phyloP scores from a whole-genome alignment of 164 flowering plant species.

The Vitis cinerea region DNA sequence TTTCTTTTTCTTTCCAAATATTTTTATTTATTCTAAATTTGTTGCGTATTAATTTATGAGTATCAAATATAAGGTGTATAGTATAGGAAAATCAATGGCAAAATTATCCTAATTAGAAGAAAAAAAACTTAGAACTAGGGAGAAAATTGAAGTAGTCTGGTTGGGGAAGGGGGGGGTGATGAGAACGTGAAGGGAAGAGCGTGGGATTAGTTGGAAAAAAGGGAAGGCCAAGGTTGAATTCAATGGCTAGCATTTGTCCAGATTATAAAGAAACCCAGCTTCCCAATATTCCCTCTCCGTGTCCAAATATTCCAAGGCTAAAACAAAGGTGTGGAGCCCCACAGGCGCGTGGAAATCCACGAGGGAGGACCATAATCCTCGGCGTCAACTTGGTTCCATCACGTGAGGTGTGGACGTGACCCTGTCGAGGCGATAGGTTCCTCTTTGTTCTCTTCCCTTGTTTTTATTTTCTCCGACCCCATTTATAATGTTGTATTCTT shows the following conservation, averaged over 20 bases:
- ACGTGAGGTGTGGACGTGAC: slow-evolving; percentile 49
- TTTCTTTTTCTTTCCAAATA: too few species aligned
- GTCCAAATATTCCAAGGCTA: slow-evolving; percentile 43
- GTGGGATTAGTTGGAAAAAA: background rate
- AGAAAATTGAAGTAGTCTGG: too few species aligned
- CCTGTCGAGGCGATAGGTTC: slow-evolving; percentile 23
- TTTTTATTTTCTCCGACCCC: slow-evolving; percentile 8
- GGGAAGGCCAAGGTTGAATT: slow-evolving; percentile 3
- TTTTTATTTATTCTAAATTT: too few species aligned
- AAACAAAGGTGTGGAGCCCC: slow-evolving; percentile 32
- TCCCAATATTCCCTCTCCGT: slow-evolving; percentile 72
- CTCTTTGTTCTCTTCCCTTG: slow-evolving; percentile 24
- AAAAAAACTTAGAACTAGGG: too few species aligned
- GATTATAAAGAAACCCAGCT: background rate
- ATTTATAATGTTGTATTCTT: background rate
- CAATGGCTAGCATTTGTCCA: slow-evolving; percentile 51
- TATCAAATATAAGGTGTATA: too few species aligned
- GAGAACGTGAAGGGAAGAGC: background rate
- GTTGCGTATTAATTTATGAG: too few species aligned
- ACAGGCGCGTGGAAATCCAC: slow-evolving; percentile 25
- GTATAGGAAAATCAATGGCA: too few species aligned
- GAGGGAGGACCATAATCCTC: slow-evolving; percentile 35
- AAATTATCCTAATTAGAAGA: too few species aligned
- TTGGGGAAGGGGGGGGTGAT: too few species aligned
- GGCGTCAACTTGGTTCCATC: slow-evolving; percentile 48